A percentile compares a stretch with the other conserved stretches of the same genome.
These are phyloP conservation scores for Pleurotus pulmonarius DNA, from an alignment of 768 basidiomycete genomes.

Conservation along the genomic window DNA sequence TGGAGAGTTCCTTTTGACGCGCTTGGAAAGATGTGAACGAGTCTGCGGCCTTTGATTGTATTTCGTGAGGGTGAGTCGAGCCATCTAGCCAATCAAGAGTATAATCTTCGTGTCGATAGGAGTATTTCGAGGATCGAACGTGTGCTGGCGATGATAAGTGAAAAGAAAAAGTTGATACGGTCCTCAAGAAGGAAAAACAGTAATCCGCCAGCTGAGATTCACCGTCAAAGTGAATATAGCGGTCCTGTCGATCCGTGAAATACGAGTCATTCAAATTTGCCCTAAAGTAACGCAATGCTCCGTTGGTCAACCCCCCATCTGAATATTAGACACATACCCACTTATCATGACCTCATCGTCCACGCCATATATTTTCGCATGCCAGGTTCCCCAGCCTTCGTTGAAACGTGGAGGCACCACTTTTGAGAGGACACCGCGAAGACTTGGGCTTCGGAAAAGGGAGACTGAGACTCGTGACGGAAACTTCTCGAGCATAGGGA, in stretches of 20 bases:
- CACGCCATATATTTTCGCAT: constrained; percentile 91
- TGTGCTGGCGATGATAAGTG: constrained; percentile 29
- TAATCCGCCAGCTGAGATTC: constrained; percentile 74
- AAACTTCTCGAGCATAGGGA: constrained; percentile 71
- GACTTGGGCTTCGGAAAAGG: constrained; percentile 85
- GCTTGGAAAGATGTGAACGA: constrained; percentile 62
- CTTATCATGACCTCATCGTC: constrained; percentile 92
- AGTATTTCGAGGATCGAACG: constrained; percentile 12
- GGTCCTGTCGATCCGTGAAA: constrained; percentile 93
- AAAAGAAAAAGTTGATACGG: constrained; percentile 73
- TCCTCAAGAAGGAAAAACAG: constrained; percentile 73
- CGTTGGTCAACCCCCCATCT: neutral
- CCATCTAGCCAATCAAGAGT: constrained; percentile 65
- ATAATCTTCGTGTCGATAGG: constrained; percentile 39
- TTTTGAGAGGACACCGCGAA: constrained; percentile 68
- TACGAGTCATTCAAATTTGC: constrained; percentile 93
- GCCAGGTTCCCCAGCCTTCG: constrained; percentile 99
- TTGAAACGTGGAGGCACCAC: constrained; percentile 91
- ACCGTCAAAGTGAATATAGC: constrained; percentile 73
- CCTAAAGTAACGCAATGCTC: constrained; percentile 34
- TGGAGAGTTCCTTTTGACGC: constrained; percentile 18
- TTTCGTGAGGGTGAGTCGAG: constrained; percentile 62
- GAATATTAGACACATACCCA: constrained; percentile 53
- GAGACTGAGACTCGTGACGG: constrained; percentile 71
- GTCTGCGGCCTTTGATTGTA: constrained; percentile 55